Conservation (phyloP, 2,329 filamentous ascomycete species). For the Fusarium hostae region DNA sequence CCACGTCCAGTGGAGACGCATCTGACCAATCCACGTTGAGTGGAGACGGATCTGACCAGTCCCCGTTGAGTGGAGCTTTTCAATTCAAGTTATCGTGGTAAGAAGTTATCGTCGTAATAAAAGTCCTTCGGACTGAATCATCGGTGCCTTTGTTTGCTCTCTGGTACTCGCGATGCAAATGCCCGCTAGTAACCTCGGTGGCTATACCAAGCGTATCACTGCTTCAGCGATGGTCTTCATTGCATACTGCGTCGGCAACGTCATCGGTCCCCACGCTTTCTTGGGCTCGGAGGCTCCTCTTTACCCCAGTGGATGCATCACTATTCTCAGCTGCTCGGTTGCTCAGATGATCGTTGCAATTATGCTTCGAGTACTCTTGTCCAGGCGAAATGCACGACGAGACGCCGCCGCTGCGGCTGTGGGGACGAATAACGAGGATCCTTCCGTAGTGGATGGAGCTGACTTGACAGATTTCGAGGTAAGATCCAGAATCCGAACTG, state of each 20-base stretch:
- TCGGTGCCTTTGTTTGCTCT: slow-evolving; percentile 60
- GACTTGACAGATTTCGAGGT: slow-evolving; percentile 42
- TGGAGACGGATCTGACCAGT: too few species aligned
- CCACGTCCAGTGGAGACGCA: too few species aligned
- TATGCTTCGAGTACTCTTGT: slow-evolving; percentile 16
- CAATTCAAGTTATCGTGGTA: too few species aligned
- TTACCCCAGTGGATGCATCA: slow-evolving; percentile 63
- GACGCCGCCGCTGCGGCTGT: slow-evolving; percentile 9
- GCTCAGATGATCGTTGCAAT: slow-evolving; percentile 37
- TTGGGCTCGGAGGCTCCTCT: slow-evolving; percentile 56
- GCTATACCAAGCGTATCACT: slow-evolving; percentile 60
- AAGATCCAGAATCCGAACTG: accelerated
- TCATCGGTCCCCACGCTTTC: slow-evolving; percentile 51
- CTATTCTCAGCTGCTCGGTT: slow-evolving; percentile 27
- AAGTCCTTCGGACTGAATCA: too few species aligned
- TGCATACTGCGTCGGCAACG: slow-evolving; percentile 51
- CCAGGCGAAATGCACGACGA: slow-evolving; percentile 22
- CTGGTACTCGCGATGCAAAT: slow-evolving; percentile 65
- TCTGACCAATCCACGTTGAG: too few species aligned
- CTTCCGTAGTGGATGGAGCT: neutral
- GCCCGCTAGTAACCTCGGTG: slow-evolving; percentile 59
- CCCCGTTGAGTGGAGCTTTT: too few species aligned
- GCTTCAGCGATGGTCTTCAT: slow-evolving; percentile 59
- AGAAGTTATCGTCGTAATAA: too few species aligned
- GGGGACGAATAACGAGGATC: neutral